Conservation (phyloP, 495 filamentous ascomycete genomes). For the Staphylotrichum longicolle region DNA sequence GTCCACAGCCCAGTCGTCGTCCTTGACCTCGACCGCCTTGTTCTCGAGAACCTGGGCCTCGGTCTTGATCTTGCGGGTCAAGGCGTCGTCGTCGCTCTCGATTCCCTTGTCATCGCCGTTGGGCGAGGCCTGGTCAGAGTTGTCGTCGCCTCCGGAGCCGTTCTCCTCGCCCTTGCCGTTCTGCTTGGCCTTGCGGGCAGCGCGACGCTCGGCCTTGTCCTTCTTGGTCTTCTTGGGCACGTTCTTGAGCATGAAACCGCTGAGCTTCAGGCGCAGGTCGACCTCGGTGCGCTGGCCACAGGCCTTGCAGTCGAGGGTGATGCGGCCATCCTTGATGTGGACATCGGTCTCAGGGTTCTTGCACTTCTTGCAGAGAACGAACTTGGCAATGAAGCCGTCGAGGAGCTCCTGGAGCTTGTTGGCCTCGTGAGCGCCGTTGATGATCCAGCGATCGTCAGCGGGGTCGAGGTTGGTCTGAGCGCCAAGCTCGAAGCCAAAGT, state of each 20-base stretch:
- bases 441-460: slow-evolving; percentile 98
- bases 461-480: slow-evolving; percentile 98
- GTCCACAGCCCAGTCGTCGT: slow-evolving; percentile 92
- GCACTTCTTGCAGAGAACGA: slow-evolving; percentile 98
- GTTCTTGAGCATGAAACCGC: slow-evolving; percentile 96
- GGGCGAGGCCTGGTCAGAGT: slow-evolving; percentile 68
- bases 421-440: slow-evolving; percentile 97
- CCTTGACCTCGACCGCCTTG: slow-evolving; percentile 59
- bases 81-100: slow-evolving; percentile 86
- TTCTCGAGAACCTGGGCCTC: slow-evolving; percentile 72
- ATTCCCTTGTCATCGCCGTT: slow-evolving; percentile 65
- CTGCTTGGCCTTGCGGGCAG: slow-evolving; percentile 77
- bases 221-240: slow-evolving; percentile 86
- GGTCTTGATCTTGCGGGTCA: slow-evolving; percentile 84
- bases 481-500: slow-evolving; percentile 98
- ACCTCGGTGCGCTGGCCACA: slow-evolving; percentile 90
- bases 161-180: slow-evolving; percentile 66
- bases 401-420: slow-evolving; percentile 96
- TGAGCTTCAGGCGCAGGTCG: slow-evolving; percentile 90
- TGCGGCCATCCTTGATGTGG: slow-evolving; percentile 85
- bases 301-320: slow-evolving; percentile 95
- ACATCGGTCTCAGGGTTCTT: slow-evolving; percentile 99
- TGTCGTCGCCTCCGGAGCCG: slow-evolving; percentile 56
- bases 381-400: slow-evolving; percentile 95
- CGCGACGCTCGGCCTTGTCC: slow-evolving; percentile 90